Percentiles rank a stretch among this genome's conserved stretches.
Evolutionary conservation across 2,329 filamentous ascomycete genomes (phyloP).

Genomic region (Epichloe hybrida): DNA sequence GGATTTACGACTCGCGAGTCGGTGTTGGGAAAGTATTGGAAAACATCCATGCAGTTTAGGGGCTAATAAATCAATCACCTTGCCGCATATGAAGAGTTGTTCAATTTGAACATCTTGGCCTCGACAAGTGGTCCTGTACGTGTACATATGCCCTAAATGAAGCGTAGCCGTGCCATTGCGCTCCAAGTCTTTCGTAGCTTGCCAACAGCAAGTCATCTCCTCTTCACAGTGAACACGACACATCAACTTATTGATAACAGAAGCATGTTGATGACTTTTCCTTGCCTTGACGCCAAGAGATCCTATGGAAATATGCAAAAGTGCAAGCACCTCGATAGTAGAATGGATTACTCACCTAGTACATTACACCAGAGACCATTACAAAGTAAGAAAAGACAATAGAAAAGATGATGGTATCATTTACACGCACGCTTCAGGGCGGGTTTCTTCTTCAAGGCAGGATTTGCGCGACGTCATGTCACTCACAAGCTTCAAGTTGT

Average conservation of each 20-base stretch:
- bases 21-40: neutral
- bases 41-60: neutral
- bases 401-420: neutral
- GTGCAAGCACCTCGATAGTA: neutral
- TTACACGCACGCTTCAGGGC: neutral
- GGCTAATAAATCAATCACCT: neutral
- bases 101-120: neutral
- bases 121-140: no score
- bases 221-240: neutral
- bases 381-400: constrained; percentile 6
- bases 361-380: neutral
- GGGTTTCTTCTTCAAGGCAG: neutral
- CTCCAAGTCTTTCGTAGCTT: no score
- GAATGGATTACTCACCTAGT: constrained; percentile 6
- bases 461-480: constrained; percentile 3
- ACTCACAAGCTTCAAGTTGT: constrained; percentile 10
- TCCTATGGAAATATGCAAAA: neutral
- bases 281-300: constrained; percentile 1
- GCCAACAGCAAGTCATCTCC: no score
- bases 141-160: no score
- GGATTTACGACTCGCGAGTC: neutral
- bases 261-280: constrained; percentile 3
- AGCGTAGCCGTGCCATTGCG: no score
- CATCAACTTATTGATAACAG: neutral
- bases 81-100: neutral